Base-by-base conservation (phyloP, 495 filamentous ascomycete genomes). In the Talaromyces proteolyticus region DNA sequence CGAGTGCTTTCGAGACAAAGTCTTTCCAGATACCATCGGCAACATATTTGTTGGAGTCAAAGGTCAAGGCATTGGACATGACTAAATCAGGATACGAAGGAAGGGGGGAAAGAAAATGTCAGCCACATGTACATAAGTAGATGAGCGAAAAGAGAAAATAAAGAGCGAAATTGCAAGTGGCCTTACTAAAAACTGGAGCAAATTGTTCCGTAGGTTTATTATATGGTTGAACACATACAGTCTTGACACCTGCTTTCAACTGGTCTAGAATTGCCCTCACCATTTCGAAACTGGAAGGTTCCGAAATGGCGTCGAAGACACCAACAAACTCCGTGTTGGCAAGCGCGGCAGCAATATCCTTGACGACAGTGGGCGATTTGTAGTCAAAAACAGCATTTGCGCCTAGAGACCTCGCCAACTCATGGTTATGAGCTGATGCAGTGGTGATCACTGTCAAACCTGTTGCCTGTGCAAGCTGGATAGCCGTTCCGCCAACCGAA, bases 401-500 rank as follows among this genome's bases (percentile, higher is more conserved):
- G 1, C 76, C 76, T 4, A 79, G 54, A 10, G 51, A 59, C 46
- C 67, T 68, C 45, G 77, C 44, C 42, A 64, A 67, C 4, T 63
- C 64, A 47, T 69, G 67, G 49, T 78, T 60, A 50, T 63, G 65
- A 12, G 53, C 24, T 50, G 72, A 73, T 22, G 73, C 74, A 0
- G 72, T 74, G 14, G 64, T 67, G 44, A 72, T 73, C 4, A 78
- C 66, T 2, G 53, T 64, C 36, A 67, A 74, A 6, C 76, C 75
- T 2, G 71, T 17, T 2, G 55, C 24, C 24, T 56, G 63, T 1
- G 72, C 74, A 6, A 57, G 39, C 50, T 79, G 77, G 11, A 80
- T 54, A 1, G 65, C 58, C 21, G 59, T 47, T 4, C 52, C 62
- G 0, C 74, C 73, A 5, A 77, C 59, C 45, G 64, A 74, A 41